Conservation (phyloP, 805 yeast genomes). For the Candida broadrunensis region DNA sequence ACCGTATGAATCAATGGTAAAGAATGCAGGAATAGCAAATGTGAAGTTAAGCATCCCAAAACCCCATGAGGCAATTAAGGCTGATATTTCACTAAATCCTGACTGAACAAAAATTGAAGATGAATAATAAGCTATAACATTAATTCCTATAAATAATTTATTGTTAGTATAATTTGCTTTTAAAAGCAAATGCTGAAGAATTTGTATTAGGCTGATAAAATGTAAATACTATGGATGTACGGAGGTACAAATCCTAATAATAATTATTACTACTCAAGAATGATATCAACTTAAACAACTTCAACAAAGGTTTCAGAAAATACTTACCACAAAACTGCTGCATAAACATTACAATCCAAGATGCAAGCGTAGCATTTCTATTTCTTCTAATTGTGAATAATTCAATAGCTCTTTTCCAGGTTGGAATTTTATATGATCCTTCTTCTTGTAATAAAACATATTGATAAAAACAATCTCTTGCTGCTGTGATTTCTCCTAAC, state of each 20-base stretch:
- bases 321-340: slow-evolving; percentile 93
- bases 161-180: too few relatives aligned
- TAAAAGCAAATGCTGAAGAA: too few relatives aligned
- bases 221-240: too few relatives aligned
- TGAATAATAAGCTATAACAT: slow-evolving; percentile 83
- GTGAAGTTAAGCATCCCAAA: slow-evolving; percentile 78
- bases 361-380: slow-evolving; percentile 77
- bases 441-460: slow-evolving; percentile 60
- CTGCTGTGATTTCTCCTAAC: slow-evolving; percentile 49
- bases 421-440: slow-evolving; percentile 46
- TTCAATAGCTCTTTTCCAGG: slow-evolving; percentile 47
- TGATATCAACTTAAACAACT: too few relatives aligned
- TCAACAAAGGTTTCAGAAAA: too few relatives aligned
- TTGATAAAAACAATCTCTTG: slow-evolving; percentile 63
- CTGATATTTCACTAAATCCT: slow-evolving; percentile 57
- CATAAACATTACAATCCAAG: slow-evolving; percentile 83
- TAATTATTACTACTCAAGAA: too few relatives aligned
- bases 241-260: too few relatives aligned
- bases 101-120: slow-evolving; percentile 71
- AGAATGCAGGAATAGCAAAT: slow-evolving; percentile 81
- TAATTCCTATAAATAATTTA: too few relatives aligned
- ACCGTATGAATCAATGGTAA: slow-evolving; percentile 75
- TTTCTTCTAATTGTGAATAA: slow-evolving; percentile 73
- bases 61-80: slow-evolving; percentile 81
- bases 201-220: too few relatives aligned